Conservation (phyloP, 1,284 basidiomycete genomes). For the Coniferiporia weirii region DNA sequence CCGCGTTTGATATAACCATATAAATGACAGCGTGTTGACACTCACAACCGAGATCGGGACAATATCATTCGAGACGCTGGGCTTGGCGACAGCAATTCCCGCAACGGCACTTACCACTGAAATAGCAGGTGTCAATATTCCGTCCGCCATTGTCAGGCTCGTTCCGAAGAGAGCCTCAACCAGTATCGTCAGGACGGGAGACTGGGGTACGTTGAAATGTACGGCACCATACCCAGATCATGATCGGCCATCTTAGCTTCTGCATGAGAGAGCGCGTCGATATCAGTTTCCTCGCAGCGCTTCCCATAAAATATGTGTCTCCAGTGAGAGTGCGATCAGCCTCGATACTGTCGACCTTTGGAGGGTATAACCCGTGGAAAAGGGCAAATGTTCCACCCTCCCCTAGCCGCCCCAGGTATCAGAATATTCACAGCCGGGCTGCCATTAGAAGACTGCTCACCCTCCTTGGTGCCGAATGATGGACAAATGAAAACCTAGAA, state of each 20-base stretch:
- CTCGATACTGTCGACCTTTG: conserved; percentile 38
- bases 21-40: neutral
- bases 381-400: conserved; percentile 65
- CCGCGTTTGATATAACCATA: neutral
- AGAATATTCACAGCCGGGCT: neutral
- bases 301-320: conserved; percentile 29
- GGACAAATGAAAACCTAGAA: conserved; percentile 50
- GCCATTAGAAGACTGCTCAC: conserved; percentile 24
- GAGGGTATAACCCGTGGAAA: conserved; percentile 56
- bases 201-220: neutral
- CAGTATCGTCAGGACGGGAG: neutral
- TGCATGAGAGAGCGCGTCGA: conserved; percentile 25
- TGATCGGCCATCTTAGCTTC: conserved; percentile 41
- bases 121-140: conserved; percentile 60
- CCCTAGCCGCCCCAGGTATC: conserved; percentile 30
- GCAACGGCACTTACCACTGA: conserved; percentile 63
- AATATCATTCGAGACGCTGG: conserved; percentile 40
- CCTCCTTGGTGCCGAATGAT: conserved; percentile 54
- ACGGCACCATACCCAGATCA: conserved; percentile 43
- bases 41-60: conserved; percentile 55
- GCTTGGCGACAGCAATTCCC: conserved; percentile 58
- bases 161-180: conserved; percentile 33
- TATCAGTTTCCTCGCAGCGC: conserved; percentile 12
- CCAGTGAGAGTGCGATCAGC: conserved; percentile 50
- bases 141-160: conserved; percentile 58